Base-by-base conservation (phyloP, 2,329 filamentous ascomycete genomes). In the Rhytidhysteron rufulum region DNA sequence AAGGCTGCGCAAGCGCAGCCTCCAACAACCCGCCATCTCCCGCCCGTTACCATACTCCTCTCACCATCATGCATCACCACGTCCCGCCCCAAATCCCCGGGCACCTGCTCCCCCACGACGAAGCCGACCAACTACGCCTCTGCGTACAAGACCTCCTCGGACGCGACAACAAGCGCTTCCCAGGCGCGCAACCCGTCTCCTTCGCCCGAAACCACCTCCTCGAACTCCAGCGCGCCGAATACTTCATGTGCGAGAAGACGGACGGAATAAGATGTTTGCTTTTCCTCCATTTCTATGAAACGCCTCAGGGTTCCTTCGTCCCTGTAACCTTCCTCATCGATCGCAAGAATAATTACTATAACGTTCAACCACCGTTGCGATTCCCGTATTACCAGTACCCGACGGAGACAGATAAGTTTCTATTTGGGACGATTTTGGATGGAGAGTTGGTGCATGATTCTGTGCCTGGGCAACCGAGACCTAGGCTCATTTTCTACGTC, bases 181-280 rank as follows among this genome's bases (percentile, higher is more conserved):
- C 93, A 1, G 93, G 82, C 57, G 91, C 93, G 37, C 93, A 98
- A 66, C 93, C 93, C 11, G 90, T 98, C 49, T 95, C 88, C 58
- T 98, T 98, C 63, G 77, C 86, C 40, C 77, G 85, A 42, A 76
- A 80, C 54, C 93, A 98, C 65, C 68, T 97, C 8, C 71, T 82
- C n/a, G 89, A 94, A 69, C 77, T 98, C 25, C 81, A 84, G 46
- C 75, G 77, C 43, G 76, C 86, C 59, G 93, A 97, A 67, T 98
- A 97, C 72, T 98, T 90, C 63, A 86, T 98, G 49, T 96, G 91
- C 73, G 93, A 98, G 69, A 98, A 98, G 72, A 95, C 91, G 1
- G 93, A 98, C 62, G 93, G 93, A 40, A 88, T 97, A 48, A 83
- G 93, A 48, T 96, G 94, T 65, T 79, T 98, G n/a, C 79, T 98